Percentiles rank a stretch among this genome's conserved stretches.
These are phyloP conservation scores for Vigna unguiculata DNA, from an alignment of 306 rosid genomes.

Conservation along the genomic window DNA sequence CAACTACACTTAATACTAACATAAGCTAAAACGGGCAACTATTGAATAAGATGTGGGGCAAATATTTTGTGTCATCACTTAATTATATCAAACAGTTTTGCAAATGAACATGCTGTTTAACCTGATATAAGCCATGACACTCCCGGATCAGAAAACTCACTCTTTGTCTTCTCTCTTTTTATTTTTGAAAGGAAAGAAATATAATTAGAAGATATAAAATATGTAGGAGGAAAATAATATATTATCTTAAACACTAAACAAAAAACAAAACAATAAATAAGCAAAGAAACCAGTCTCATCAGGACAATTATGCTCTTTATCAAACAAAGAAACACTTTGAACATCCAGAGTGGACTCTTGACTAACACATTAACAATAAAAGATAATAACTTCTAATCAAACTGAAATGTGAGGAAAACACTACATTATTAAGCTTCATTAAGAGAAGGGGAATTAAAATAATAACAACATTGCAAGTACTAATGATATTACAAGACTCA, in stretches of 20 bases:
- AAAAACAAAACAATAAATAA: not conserved
- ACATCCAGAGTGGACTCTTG: constrained; percentile 12
- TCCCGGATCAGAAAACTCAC: not conserved
- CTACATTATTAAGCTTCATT: constrained; percentile 18
- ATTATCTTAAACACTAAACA: not conserved
- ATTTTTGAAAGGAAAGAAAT: not conserved
- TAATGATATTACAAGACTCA: constrained; percentile 10
- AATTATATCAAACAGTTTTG: constrained; percentile 2
- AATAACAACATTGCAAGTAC: not conserved
- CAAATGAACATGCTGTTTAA: not conserved
- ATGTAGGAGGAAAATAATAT: not conserved
- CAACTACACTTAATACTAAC: constrained; percentile 7
- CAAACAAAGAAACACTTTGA: not conserved
- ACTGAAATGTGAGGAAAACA: constrained; percentile 12
- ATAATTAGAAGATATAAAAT: not conserved
- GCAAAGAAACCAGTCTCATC: constrained; percentile 9
- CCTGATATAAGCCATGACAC: not conserved
- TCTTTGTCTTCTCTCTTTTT: not conserved
- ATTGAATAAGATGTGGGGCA: constrained; percentile 6
- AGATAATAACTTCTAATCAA: constrained; percentile 9
- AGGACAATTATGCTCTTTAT: not conserved
- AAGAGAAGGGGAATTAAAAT: constrained; percentile 23
- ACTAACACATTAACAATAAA: constrained; percentile 24
- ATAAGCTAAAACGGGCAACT: constrained; percentile 24
- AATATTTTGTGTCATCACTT: not conserved